phyloP scores from a whole-genome alignment of 257 asterid species.

The Jacaranda mimosifolia region DNA sequence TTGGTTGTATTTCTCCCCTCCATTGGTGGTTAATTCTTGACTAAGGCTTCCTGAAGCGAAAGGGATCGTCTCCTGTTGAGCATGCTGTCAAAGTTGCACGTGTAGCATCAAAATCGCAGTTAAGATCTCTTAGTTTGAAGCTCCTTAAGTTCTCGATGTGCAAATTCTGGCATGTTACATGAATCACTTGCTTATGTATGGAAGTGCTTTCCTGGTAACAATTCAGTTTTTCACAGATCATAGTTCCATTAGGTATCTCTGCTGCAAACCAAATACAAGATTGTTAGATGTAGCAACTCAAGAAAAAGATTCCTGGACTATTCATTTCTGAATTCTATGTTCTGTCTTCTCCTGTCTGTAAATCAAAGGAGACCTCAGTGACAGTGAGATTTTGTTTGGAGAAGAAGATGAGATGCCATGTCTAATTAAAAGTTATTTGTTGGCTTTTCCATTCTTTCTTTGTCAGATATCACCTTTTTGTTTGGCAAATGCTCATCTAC shows the following conservation, averaged over 20 bases:
- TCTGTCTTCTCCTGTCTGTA: no score
- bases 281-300: no score
- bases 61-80: slow-evolving; percentile 79
- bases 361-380: neutral
- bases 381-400: slow-evolving; percentile 12
- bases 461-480: neutral
- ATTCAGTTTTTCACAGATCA: neutral
- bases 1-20: slow-evolving; percentile 34
- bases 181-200: slow-evolving; percentile 24
- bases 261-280: neutral
- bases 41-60: slow-evolving; percentile 85
- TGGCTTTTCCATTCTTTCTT: neutral
- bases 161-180: slow-evolving; percentile 21
- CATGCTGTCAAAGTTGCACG: slow-evolving; percentile 72
- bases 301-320: no score
- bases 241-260: slow-evolving; percentile 10
- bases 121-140: slow-evolving; percentile 55
- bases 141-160: slow-evolving; percentile 26
- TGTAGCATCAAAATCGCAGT: slow-evolving; percentile 70
- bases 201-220: slow-evolving; percentile 4
- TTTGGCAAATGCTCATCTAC: neutral
- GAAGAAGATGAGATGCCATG: neutral
- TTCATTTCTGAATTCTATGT: no score
- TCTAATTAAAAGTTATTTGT: neutral
- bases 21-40: slow-evolving; percentile 37